Base-by-base conservation (phyloP, 805 yeast species). In the Barnettozyma wickerhamii region DNA sequence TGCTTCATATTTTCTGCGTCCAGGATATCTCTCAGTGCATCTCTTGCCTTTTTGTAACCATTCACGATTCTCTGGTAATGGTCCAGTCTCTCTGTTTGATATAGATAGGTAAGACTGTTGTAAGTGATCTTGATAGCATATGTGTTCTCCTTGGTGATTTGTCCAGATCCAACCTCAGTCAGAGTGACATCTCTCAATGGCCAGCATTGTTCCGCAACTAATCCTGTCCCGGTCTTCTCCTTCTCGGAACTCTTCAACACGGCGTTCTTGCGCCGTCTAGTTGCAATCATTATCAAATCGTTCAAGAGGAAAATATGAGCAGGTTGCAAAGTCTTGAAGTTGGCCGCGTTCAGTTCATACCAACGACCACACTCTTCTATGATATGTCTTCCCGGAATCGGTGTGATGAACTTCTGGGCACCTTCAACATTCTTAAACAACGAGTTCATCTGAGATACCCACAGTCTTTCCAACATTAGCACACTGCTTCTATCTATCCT, bases 351-450 rank as follows among this genome's bases (percentile, higher is more conserved):
- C 45, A 90, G 65, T 60, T 89, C 96, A 43, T 74, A 77, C 96
- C 96, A 90, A 36, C 89, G 74, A 3, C 84, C 83, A 57, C 88
- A 79, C 52, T 89, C 93, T 9, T 79, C 74, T 15, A 87, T 64
- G 2, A 89, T 75, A 59, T 88, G 96, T 37, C 96, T 72, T 4
- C 90, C 93, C 0, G 90, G 87, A 7, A 75, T 59, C 2, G 85
- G 77, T 17, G 88, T 84, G 29, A 89, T 69, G 45, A 74, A 77
- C 53, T 84, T 84, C 51, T 85, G 90, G 1, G 95, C 89, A n/a
- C 96, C 95, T 48, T 90, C 96, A 13, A 90, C 95, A 47, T 84
- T 87, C 50, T 79, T 79, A 60, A 82, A 88, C 38, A 89, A 63
- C 7, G 77, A 72, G 40, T 74, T 76, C 55, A 89, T 66, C 54